Evolutionary conservation across 768 basidiomycete genomes (phyloP).

Genomic region (Podaxis rugospora): DNA sequence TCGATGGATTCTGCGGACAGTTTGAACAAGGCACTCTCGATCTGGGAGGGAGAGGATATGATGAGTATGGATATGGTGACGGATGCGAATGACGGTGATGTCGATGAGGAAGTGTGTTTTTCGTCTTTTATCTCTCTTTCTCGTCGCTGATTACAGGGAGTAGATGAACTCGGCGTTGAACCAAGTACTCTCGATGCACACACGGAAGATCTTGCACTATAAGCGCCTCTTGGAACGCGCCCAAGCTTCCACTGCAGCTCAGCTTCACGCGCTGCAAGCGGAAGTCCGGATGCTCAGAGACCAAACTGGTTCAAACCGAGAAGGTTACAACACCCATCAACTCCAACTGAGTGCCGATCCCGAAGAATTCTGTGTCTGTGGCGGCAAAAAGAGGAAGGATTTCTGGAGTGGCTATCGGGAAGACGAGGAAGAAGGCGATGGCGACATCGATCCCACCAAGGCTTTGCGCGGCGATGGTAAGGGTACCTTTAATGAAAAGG

Average conservation of each 20-base stretch:
- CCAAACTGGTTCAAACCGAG: conserved; percentile 22
- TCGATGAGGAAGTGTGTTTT: conserved; percentile 64
- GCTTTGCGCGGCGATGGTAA: conserved; percentile 50
- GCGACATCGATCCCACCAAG: conserved; percentile 34
- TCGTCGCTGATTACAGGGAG: background rate
- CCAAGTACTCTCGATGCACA: conserved; percentile 36
- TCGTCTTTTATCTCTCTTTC: conserved; percentile 5
- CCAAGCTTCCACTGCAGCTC: conserved; percentile 74
- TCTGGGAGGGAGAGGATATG: conserved; percentile 46
- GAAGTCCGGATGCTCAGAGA: conserved; percentile 65
- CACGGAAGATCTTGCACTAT: conserved; percentile 62
- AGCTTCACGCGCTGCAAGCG: conserved; percentile 82
- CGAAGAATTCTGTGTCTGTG: conserved; percentile 44
- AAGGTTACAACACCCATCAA: conserved; percentile 18
- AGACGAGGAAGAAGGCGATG: conserved; percentile 41
- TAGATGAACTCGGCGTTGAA: conserved; percentile 38
- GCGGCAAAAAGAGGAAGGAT: conserved; percentile 55
- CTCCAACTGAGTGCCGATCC: conserved; percentile 20
- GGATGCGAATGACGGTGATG: conserved; percentile 51
- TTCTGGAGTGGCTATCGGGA: conserved; percentile 73
- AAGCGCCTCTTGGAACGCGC: conserved; percentile 78
- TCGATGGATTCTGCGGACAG: conserved; percentile 24
- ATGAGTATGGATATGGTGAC: conserved; percentile 74
- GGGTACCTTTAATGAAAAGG: conserved; percentile 67
- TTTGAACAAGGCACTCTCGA: conserved; percentile 22